Base-by-base conservation (phyloP, 2,329 filamentous ascomycete species). In the Colletotrichum scovillei region DNA sequence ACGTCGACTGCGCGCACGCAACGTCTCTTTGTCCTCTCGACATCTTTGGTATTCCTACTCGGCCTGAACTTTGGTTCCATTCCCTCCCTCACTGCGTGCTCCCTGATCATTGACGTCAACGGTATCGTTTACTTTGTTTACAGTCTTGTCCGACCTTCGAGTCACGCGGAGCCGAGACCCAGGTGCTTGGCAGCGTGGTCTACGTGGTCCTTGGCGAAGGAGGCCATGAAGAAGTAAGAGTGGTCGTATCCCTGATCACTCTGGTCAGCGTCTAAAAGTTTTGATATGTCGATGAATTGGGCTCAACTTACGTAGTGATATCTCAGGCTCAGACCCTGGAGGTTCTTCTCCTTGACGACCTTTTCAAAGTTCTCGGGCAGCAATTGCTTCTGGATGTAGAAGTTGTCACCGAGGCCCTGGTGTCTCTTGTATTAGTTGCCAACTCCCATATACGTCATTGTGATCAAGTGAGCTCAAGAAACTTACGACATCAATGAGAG, bases 151-250 rank as follows among this genome's bases (percentile, higher is more conserved):
- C 60, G 67, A 19, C 62, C 67, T 35, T 73, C 28, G 55, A 73
- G 71, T 73, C 71, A 73, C 56, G 62, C 67, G 49, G 69, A 72
- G 9, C 76, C 80, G 57, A 84, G 78, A 24, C 81, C 82, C 69
- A 98, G 85, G 81, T 95, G 92, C 87, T 97, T 98, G 76, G 95
- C 96, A 73, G 95, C 95, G 85, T 97, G 95, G 79, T 94, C 92
- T 77, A 98, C 89, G 84, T 99, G 97, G 78, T 98, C 95, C 79
- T 94, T 92, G 56, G 93, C 90, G 82, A 99, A 99, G 19, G 91
- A 92, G 46, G 95, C 92, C 87, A 99, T 97, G 84, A 98, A 98
- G 85, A 92, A 99, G 86, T 99, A 99, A 75, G 95, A 97, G 85
- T 99, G 97, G 82, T 99, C 97, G 81, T 99, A 98, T 75, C 92